Percentiles rank a stretch among this genome's conserved stretches.
These are phyloP conservation scores for Blastomyces silverae DNA, from an alignment of 2,329 filamentous ascomycete species.

Conservation along the genomic window DNA sequence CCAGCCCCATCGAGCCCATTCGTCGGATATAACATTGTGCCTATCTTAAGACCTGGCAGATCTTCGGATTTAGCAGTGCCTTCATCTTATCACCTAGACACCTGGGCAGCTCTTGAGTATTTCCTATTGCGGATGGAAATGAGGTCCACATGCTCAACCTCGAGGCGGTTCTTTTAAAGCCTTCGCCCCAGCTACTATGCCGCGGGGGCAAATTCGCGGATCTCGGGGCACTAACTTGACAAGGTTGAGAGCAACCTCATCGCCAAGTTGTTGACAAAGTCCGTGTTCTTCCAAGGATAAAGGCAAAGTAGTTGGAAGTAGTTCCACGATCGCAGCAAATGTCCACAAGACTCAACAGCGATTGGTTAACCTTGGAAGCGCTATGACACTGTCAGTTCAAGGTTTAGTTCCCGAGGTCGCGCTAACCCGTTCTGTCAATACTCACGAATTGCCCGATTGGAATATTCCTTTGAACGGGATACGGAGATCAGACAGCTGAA, in stretches of 20 bases:
- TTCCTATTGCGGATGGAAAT: not conserved
- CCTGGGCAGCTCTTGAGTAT: not conserved
- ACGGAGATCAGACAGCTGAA: too few relatives aligned
- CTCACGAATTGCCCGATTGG: not conserved
- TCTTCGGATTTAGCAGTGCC: not conserved
- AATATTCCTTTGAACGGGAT: too few relatives aligned
- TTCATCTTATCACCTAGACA: not conserved
- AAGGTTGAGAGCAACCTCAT: not conserved
- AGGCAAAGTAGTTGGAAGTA: not conserved
- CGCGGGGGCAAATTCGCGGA: not conserved
- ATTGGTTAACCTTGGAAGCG: not conserved
- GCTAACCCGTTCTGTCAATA: slow-evolving; percentile 6
- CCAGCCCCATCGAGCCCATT: not conserved
- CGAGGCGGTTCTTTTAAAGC: not conserved
- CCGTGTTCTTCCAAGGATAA: not conserved
- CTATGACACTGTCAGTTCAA: not conserved
- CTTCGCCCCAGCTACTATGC: not conserved
- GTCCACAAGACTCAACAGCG: not conserved
- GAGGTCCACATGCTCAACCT: not conserved
- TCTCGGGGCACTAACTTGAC: not conserved
- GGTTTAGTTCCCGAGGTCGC: not conserved
- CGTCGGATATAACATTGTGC: not conserved
- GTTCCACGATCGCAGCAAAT: not conserved
- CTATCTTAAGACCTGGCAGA: not conserved
- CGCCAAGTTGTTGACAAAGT: not conserved